phyloP scores from a whole-genome alignment of 2,329 filamentous ascomycete species.

The Emmonsia crescens region DNA sequence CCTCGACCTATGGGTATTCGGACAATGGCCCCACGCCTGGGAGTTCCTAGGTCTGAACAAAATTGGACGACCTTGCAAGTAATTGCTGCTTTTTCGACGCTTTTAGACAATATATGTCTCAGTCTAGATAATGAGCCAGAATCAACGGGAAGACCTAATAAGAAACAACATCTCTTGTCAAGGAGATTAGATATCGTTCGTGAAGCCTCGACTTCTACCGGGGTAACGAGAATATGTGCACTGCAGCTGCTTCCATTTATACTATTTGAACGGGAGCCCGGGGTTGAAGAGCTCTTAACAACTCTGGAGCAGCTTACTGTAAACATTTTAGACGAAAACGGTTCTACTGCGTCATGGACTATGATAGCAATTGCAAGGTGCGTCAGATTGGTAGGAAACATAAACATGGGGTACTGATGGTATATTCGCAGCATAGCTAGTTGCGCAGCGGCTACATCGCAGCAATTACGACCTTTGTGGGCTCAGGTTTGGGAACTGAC shows the following conservation, averaged over 20 bases:
- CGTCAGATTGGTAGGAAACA: conserved; percentile 17
- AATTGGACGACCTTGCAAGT: conserved; percentile 32
- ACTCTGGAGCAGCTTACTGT: conserved; percentile 49
- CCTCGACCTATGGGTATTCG: conserved; percentile 26
- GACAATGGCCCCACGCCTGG: conserved; percentile 28
- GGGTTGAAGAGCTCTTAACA: conserved; percentile 43
- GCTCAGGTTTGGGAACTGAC: conserved; percentile 65
- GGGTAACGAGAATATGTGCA: conserved; percentile 35
- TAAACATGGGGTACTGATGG: conserved; percentile 8
- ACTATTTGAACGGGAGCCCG: conserved; percentile 37
- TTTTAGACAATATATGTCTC: conserved; percentile 21
- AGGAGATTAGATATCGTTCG: conserved; percentile 26
- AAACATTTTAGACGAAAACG: conserved; percentile 59
- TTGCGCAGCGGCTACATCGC: conserved; percentile 26
- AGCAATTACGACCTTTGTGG: conserved; percentile 48
- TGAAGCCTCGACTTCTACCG: conserved; percentile 27
- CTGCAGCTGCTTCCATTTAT: conserved; percentile 46
- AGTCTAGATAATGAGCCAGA: conserved; percentile 6
- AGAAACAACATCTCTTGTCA: conserved; percentile 29
- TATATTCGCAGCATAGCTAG: conserved; percentile 23
- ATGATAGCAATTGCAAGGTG: conserved; percentile 73
- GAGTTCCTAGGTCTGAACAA: conserved; percentile 26
- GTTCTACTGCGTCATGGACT: conserved; percentile 62
- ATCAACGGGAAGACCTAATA: conserved; percentile 16
- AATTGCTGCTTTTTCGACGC: conserved; percentile 32